These are phyloP conservation scores for Boletus reticulatus DNA, from an alignment of 768 basidiomycete genomes.

Conservation along the genomic window DNA sequence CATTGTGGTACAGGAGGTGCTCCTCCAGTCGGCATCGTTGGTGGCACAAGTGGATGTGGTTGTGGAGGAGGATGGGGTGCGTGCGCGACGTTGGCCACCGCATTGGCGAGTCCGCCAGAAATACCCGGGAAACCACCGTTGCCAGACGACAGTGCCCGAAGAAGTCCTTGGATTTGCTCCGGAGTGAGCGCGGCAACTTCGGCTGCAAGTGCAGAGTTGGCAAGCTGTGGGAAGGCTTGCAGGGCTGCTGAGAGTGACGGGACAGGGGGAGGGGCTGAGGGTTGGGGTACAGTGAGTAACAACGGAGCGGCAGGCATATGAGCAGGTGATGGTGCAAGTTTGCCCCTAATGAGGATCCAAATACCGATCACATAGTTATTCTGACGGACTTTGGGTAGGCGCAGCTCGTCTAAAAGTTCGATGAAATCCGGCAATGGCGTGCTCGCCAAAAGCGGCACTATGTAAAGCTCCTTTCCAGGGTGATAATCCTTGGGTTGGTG, in stretches of 20 bases:
- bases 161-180: conserved; percentile 69
- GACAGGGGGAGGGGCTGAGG: conserved; percentile 11
- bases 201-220: conserved; percentile 57
- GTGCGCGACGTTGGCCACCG: conserved; percentile 23
- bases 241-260: conserved; percentile 23
- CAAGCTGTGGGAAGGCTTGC: conserved; percentile 35
- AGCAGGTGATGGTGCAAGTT: conserved; percentile 50
- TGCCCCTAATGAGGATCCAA: conserved; percentile 84
- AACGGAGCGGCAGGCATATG: conserved; percentile 11
- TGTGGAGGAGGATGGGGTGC: conserved; percentile 12
- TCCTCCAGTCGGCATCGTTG: conserved; percentile 5
- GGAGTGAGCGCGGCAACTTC: conserved; percentile 74
- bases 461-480: conserved; percentile 84
- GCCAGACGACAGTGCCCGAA: conserved; percentile 52
- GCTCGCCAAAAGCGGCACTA: conserved; percentile 68
- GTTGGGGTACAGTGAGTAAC: conserved; percentile 10
- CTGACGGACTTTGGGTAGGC: conserved; percentile 61
- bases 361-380: conserved; percentile 73
- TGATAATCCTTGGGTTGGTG: conserved; percentile 65
- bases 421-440: conserved; percentile 81
- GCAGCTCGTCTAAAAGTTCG: conserved; percentile 75
- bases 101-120: conserved; percentile 27
- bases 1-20: conserved; percentile 19
- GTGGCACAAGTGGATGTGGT: conserved; percentile 15
- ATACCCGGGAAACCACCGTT: conserved; percentile 34